These are phyloP conservation scores for Saccharomyces paradoxus DNA, from an alignment of 805 yeast species.

Conservation along the genomic window DNA sequence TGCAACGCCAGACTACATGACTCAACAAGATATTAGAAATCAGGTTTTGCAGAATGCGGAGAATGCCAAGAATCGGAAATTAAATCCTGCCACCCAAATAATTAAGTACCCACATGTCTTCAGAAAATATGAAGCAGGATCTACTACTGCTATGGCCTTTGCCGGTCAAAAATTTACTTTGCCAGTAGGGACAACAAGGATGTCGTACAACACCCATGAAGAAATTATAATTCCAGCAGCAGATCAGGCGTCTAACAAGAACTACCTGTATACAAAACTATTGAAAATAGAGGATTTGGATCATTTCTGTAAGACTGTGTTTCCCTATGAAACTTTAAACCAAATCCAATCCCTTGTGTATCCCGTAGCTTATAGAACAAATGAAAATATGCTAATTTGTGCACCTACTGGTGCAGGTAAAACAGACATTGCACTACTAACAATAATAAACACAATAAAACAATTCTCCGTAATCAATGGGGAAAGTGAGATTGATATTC, in stretches of 20 bases:
- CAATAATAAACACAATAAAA: slow-evolving; percentile 70
- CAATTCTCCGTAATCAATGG: slow-evolving; percentile 55
- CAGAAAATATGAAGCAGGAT: slow-evolving; percentile 55
- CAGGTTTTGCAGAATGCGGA: slow-evolving; percentile 45
- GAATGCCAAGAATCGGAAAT: slow-evolving; percentile 40
- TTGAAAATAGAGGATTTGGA: slow-evolving; percentile 61
- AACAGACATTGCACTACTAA: slow-evolving; percentile 81
- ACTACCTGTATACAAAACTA: slow-evolving; percentile 36
- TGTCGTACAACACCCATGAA: slow-evolving; percentile 56
- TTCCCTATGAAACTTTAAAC: slow-evolving; percentile 70
- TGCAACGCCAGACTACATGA: slow-evolving; percentile 32
- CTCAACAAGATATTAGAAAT: slow-evolving; percentile 48
- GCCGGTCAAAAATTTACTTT: slow-evolving; percentile 73
- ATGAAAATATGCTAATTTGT: slow-evolving; percentile 91
- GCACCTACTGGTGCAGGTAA: slow-evolving; percentile 99
- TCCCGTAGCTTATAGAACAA: slow-evolving; percentile 87
- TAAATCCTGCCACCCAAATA: slow-evolving; percentile 39
- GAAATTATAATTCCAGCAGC: slow-evolving; percentile 80
- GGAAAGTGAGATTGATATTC: slow-evolving; percentile 51
- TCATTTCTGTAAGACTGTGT: slow-evolving; percentile 73
- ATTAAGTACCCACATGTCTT: slow-evolving; percentile 81
- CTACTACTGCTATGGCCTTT: slow-evolving; percentile 52
- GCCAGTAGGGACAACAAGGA: slow-evolving; percentile 74
- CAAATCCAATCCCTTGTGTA: slow-evolving; percentile 84
- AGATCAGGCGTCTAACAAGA: slow-evolving; percentile 40